phyloP scores from a whole-genome alignment of 352 stramenopile species.

The Phytophthora citricola region DNA sequence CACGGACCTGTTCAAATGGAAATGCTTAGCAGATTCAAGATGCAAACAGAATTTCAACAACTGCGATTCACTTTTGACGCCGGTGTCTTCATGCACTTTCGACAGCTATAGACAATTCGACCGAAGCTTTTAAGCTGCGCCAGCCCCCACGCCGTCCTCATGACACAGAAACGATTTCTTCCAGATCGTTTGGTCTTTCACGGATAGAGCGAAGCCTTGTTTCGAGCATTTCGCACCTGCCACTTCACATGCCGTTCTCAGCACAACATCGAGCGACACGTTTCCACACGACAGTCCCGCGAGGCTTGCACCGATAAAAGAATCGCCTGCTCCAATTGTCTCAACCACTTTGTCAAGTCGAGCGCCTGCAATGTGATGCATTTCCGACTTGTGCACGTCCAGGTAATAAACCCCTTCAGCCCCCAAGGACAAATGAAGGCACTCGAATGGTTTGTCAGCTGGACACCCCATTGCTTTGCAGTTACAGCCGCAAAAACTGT shows the following conservation, averaged over 20 bases:
- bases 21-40: not conserved
- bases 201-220: slow-evolving; percentile 48
- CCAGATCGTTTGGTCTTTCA: slow-evolving; percentile 6
- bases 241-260: slow-evolving; percentile 53
- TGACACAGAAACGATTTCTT: not conserved
- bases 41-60: too few relatives aligned
- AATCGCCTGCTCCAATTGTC: slow-evolving; percentile 68
- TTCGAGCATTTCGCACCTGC: slow-evolving; percentile 61
- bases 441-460: slow-evolving; percentile 18
- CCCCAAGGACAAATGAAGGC: slow-evolving; percentile 70
- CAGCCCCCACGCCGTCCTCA: not conserved
- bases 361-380: slow-evolving; percentile 38
- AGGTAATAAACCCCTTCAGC: slow-evolving; percentile 61
- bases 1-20: not conserved
- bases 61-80: not conserved
- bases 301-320: slow-evolving; percentile 73
- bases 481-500: slow-evolving; percentile 42
- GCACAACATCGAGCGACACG: slow-evolving; percentile 26
- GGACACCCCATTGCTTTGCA: slow-evolving; percentile 12
- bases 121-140: slow-evolving; percentile 9
- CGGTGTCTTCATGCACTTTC: not conserved
- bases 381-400: slow-evolving; percentile 13
- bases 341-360: slow-evolving; percentile 50
- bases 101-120: not conserved
- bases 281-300: slow-evolving; percentile 37